These are phyloP conservation scores for Oropetium thomaeum DNA, from an alignment of 176 grass and related monocot genomes.

Conservation along the genomic window DNA sequence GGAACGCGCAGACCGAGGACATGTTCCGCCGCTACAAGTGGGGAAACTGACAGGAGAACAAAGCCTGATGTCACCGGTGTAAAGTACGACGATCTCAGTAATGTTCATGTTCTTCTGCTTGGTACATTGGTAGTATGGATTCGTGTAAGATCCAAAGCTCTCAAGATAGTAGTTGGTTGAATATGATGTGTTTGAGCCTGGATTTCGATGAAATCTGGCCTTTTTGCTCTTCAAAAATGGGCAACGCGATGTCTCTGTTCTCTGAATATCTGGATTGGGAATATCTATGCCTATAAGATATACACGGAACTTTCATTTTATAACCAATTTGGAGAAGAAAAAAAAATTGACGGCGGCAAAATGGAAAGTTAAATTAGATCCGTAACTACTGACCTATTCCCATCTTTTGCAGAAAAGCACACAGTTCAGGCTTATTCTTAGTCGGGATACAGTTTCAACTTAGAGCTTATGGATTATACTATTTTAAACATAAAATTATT, in stretches of 20 bases:
- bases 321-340: background rate
- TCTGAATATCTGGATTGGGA: background rate
- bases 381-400: background rate
- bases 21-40: slow-evolving; percentile 88
- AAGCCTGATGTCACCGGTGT: background rate
- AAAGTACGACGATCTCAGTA: background rate
- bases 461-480: too few relatives aligned
- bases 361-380: background rate
- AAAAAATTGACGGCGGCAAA: background rate
- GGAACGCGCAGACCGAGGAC: slow-evolving; percentile 86
- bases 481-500: too few relatives aligned
- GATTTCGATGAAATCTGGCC: background rate
- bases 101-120: background rate
- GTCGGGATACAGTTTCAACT: background rate
- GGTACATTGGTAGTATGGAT: background rate
- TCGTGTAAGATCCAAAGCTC: background rate
- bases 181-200: background rate
- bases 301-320: background rate
- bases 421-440: background rate
- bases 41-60: slow-evolving; percentile 4
- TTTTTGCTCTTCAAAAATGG: background rate
- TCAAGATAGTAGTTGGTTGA: background rate
- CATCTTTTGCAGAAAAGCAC: background rate
- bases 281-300: background rate
- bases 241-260: background rate